A percentile compares a stretch with the other conserved stretches of the same genome.
Evolutionary conservation across 495 filamentous ascomycete species (phyloP).

Genomic region (Bathelium albidoporum): DNA sequence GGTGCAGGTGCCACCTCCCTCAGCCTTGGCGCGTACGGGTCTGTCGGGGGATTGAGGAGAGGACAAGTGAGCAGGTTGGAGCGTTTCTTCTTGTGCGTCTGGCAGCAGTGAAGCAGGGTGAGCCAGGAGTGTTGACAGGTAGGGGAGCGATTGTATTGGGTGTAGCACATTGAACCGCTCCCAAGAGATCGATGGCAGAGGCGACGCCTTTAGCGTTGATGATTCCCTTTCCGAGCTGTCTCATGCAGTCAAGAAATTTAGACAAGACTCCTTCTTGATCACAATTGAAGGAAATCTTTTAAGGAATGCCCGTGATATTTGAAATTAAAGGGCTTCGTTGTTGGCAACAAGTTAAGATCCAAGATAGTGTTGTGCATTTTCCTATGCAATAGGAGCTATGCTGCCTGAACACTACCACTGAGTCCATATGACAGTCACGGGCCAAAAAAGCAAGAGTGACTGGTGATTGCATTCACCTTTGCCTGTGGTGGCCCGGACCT

Average conservation of each 20-base stretch:
- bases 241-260: neutral
- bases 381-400: neutral
- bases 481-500: neutral
- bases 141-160: conserved; percentile 26
- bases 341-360: too few relatives aligned
- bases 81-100: conserved; percentile 8
- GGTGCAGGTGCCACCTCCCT: conserved; percentile 8
- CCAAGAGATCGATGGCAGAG: too few relatives aligned
- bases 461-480: neutral
- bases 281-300: too few relatives aligned
- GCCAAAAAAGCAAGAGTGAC: neutral
- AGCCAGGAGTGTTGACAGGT: conserved; percentile 35
- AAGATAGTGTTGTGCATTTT: neutral
- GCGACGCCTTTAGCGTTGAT: too few relatives aligned
- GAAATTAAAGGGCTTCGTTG: too few relatives aligned
- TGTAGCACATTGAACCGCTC: conserved; percentile 34
- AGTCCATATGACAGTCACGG: neutral
- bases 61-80: conserved; percentile 34
- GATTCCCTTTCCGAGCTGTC: neutral
- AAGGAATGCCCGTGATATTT: too few relatives aligned
- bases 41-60: conserved; percentile 20
- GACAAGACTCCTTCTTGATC: too few relatives aligned
- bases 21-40: neutral
- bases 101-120: neutral
- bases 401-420: neutral